Base-by-base conservation (phyloP, 208 protist genomes). In the Crithidia bombi region DNA sequence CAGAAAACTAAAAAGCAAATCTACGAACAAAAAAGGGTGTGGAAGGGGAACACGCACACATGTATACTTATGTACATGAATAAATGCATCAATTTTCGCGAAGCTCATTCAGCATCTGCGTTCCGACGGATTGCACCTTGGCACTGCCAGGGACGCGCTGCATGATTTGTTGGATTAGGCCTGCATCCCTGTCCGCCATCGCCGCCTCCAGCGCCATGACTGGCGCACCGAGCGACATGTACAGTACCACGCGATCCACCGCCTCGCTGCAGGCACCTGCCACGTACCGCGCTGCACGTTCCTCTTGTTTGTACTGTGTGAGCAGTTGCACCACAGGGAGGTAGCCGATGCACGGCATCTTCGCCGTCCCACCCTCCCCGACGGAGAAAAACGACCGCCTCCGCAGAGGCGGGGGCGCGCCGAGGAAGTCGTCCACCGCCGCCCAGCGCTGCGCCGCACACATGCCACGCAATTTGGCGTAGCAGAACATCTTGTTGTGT, bases 121-220 rank as follows among this genome's bases (percentile, higher is more conserved):
- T 67, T 9, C 79, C 77, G 5, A 63, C 57, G 28, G 78, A 52
- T 36, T 71, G 73, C 55, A 78, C 61, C 39, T n/a, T 62, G 3
- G 68, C 30, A 26, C 70, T 66, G 25, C 49, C 63, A 7, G 62
- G 77, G 3, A 80, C 63, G n/a, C 69, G 73, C 25, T 75, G 73
- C 69, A 87, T 62, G 9, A 88, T 71, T n/a, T 84, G 74, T 44
- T 78, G 46, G 62, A 91, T 80, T 15, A 91, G 63, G 1, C 55
- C 59, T 9, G 35, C 36, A 47, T 77, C 80, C 32, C 66, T 36
- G 15, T 64, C 77, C 38, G 61, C 72, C 61, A 76, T 82, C 1
- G 79, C 82, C 52, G 77, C 82, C 70, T 86, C 82, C 21, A 86
- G 59, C 28, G 79, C 86, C 71, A 82, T 77, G 21, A 72, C n/a